Conservation (phyloP, 2,329 filamentous ascomycete genomes). For the Xylariaceae sp. region DNA sequence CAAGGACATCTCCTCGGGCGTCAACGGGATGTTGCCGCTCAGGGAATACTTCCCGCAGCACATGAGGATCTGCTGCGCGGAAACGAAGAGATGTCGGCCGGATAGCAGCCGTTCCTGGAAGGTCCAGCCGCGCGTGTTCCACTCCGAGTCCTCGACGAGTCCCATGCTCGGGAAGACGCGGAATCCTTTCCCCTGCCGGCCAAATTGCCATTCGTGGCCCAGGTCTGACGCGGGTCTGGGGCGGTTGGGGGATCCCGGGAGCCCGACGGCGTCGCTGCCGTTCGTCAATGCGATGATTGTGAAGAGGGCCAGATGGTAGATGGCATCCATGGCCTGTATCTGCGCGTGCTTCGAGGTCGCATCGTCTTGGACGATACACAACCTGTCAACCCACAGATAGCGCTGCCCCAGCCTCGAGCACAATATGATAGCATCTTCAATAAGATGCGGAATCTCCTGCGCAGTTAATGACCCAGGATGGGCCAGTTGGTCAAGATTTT, state of each 20-base stretch:
- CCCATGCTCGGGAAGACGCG: not conserved
- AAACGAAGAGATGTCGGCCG: not conserved
- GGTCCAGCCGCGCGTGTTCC: conserved; percentile 1
- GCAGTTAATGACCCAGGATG: not conserved
- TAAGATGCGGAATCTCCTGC: conserved; percentile 2
- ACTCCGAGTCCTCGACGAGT: not conserved
- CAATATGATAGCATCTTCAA: conserved; percentile 8
- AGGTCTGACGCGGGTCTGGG: not conserved
- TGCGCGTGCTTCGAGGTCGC: conserved; percentile 3
- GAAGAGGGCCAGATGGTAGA: conserved; percentile 10
- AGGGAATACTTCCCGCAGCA: not conserved
- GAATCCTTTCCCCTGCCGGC: not conserved
- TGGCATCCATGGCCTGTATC: conserved; percentile 9
- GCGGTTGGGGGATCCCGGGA: conserved; percentile 2
- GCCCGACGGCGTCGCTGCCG: conserved; percentile 2
- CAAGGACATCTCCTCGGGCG: not conserved
- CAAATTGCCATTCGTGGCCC: not conserved
- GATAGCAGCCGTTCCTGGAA: conserved; percentile 1
- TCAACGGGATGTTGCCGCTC: not conserved
- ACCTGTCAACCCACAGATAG: conserved; percentile 15
- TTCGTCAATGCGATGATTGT: conserved; percentile 7
- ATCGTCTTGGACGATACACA: conserved; percentile 15
- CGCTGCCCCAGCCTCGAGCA: conserved; percentile 4
- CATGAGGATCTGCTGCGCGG: not conserved
- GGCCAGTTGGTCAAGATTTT: conserved; percentile 1